A percentile compares a stretch with the other conserved stretches of the same genome.
Conservation (phyloP, 306 rosid species). For the Ormosia emarginata region DNA sequence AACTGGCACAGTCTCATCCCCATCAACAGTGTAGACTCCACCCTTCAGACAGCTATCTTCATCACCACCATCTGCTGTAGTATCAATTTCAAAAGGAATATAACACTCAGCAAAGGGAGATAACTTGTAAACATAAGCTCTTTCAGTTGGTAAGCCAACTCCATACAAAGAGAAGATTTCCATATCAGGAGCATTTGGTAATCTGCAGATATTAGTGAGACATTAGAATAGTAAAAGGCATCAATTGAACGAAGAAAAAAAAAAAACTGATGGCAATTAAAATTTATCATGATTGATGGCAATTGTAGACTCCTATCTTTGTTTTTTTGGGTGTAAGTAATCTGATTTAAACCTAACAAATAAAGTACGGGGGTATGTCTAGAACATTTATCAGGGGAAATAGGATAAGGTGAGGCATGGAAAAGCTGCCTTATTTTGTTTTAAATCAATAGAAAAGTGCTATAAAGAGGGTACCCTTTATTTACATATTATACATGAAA, state of each 20-base stretch:
- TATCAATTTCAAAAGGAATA: slow-evolving; percentile 77
- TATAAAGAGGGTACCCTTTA: background rate
- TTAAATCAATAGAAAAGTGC: background rate
- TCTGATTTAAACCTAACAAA: background rate
- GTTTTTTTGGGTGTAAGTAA: too few relatives aligned
- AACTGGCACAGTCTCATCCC: slow-evolving; percentile 90
- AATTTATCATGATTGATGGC: background rate
- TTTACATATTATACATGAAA: background rate
- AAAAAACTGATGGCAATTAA: too few relatives aligned
- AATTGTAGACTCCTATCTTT: background rate
- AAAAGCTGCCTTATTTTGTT: background rate
- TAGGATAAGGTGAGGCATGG: background rate
- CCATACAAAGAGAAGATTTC: slow-evolving; percentile 84
- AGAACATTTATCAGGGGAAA: background rate
- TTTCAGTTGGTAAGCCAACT: slow-evolving; percentile 83
- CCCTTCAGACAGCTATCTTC: slow-evolving; percentile 58
- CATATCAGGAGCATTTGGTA: slow-evolving; percentile 88
- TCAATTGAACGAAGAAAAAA: background rate
- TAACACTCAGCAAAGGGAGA: slow-evolving; percentile 62
- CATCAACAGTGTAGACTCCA: slow-evolving; percentile 72
- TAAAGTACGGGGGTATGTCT: background rate
- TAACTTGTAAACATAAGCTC: slow-evolving; percentile 72
- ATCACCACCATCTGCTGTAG: slow-evolving; percentile 48
- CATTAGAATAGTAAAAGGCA: background rate
- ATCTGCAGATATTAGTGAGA: slow-evolving; percentile 40